Evolutionary conservation across 2,329 filamentous ascomycete species (phyloP), one percentile per base, ranked within the genome.

Genomic region (Penicillium sp.): DNA sequence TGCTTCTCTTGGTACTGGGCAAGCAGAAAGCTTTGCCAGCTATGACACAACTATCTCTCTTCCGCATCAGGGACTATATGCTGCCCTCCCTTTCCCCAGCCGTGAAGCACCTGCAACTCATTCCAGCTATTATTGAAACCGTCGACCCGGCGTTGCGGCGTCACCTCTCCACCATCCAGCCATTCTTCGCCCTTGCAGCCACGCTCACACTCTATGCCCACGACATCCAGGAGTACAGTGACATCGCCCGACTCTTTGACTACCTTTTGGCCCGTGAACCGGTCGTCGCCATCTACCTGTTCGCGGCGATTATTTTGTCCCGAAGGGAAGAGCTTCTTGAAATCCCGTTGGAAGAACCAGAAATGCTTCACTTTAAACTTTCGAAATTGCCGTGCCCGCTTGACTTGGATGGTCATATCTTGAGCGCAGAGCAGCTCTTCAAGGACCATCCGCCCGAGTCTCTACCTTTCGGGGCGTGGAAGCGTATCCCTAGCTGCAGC

Each of bases 31-130:
- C 89, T 14, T 77, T 81, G 16, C 71, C 78, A 6, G 84, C 87
- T 14, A 83, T 95, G 28, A 81, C 88, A 30, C 87, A 89, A n/a
- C 84, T 99, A 52, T 96, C 92, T 3, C 79, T 92, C 28, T 81
- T 97, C 40, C 88, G 91, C 47, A 96, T 99, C 68, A 85, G 94
- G 56, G 94, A 99, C 74, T 99, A 96, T 71, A 96, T 99, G 94
- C 84, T 99, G 10, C 92, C 92, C 8, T 90, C 85, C 36, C 83
- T 99, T 40, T 79, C 83, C 13, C 90, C 91, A 3, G 90, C 92
- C 20, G 78, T 95, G 44, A 81, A 86, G 48, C 94, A 99, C 71
- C 83, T 99, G n/a, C 83, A 85, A 35, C 81, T 99, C 11, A 86
- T 99, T 49, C 92, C 91, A 6, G 84, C 89, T 50, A 88, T 99